Evolutionary conservation across 805 yeast genomes (phyloP).

Genomic region (Cyberlindnera lachancei): DNA sequence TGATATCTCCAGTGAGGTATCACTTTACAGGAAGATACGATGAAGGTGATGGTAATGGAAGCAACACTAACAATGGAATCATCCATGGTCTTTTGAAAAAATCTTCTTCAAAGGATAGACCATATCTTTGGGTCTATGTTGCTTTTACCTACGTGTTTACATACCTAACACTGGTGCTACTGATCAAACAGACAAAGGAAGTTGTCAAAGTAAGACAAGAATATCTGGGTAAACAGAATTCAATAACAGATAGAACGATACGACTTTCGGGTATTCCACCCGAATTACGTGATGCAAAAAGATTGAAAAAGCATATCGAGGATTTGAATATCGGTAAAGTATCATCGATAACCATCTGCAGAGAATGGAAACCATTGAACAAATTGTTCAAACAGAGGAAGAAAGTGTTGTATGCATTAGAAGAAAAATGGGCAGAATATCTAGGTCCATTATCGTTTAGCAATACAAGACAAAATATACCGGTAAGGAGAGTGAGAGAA

Average conservation of each 20-base stretch:
- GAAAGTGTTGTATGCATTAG: conserved; percentile 47
- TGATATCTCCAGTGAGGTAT: conserved; percentile 81
- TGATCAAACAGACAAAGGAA: conserved; percentile 62
- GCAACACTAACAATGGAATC: background rate
- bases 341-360: conserved; percentile 66
- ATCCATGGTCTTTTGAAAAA: conserved; percentile 28
- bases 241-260: conserved; percentile 87
- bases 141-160: conserved; percentile 85
- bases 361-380: conserved; percentile 80
- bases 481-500: conserved; percentile 19
- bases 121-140: conserved; percentile 80
- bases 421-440: conserved; percentile 65
- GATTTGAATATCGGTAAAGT: conserved; percentile 75
- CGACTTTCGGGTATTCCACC: conserved; percentile 85
- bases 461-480: conserved; percentile 13
- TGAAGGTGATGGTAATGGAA: conserved; percentile 32
- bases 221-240: conserved; percentile 77
- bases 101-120: conserved; percentile 22
- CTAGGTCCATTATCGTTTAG: conserved; percentile 33
- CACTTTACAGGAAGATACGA: conserved; percentile 78
- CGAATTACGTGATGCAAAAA: conserved; percentile 62
- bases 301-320: conserved; percentile 68
- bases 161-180: conserved; percentile 45
- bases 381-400: conserved; percentile 53
- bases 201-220: conserved; percentile 74